Percentiles rank a stretch among this genome's conserved stretches.
Evolutionary conservation across 305 asterid species (phyloP).

Genomic region (Fraxinus latifolia): DNA sequence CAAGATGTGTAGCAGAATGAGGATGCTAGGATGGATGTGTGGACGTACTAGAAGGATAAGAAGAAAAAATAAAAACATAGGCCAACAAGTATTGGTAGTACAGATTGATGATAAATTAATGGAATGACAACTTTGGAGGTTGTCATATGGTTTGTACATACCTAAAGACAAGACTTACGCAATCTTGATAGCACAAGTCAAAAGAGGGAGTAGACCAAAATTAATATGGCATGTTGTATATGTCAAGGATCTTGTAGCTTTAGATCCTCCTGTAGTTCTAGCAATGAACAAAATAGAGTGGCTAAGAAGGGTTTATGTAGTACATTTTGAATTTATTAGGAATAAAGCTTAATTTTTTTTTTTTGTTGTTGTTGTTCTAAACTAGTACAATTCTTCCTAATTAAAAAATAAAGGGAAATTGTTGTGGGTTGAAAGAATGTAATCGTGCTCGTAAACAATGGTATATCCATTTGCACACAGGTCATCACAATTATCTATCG

Average conservation of each 20-base stretch:
- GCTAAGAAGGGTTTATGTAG: background rate
- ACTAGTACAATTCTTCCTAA: background rate
- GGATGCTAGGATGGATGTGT: too few species aligned
- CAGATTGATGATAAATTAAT: background rate
- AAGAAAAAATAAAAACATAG: too few species aligned
- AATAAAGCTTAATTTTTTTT: background rate
- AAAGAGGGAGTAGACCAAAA: background rate
- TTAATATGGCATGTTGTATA: background rate
- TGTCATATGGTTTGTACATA: background rate
- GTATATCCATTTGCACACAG: background rate
- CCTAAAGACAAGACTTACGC: background rate
- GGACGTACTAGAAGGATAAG: background rate
- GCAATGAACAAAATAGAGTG: background rate
- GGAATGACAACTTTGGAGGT: background rate
- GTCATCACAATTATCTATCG: background rate
- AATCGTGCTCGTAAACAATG: background rate
- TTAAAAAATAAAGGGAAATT: background rate
- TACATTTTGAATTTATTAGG: background rate
- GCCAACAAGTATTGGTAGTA: background rate
- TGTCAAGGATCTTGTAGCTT: background rate
- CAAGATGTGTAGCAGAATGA: background rate
- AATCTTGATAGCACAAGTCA: background rate
- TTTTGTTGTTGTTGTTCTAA: background rate
- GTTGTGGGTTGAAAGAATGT: background rate
- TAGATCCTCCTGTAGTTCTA: background rate